Evolutionary conservation across 768 basidiomycete species (phyloP).

Genomic region (Rhizopogon vesiculosus): DNA sequence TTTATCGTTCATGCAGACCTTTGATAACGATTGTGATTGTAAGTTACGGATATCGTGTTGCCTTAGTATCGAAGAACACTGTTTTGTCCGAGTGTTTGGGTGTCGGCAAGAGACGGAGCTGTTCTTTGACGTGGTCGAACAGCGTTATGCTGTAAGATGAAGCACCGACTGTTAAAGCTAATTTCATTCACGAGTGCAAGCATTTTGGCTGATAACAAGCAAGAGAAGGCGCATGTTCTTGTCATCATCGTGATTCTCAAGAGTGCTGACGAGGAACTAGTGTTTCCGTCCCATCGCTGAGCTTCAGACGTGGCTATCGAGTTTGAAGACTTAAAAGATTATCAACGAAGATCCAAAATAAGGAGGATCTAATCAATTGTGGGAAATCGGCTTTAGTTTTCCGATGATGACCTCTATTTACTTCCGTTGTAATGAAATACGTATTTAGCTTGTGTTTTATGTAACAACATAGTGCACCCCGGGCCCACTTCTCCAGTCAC

Average conservation of each 20-base stretch:
- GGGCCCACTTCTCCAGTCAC: not conserved
- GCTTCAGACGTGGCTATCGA: not conserved
- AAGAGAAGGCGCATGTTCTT: not conserved
- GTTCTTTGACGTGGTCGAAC: not conserved
- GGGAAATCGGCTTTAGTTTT: too few species aligned
- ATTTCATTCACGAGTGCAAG: not conserved
- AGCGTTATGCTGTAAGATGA: slow-evolving; percentile 10
- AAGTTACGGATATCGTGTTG: not conserved
- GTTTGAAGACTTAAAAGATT: not conserved
- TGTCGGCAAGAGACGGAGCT: not conserved
- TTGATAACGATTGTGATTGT: not conserved
- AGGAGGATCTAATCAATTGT: too few species aligned
- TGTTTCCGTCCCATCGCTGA: not conserved
- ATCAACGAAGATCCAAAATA: not conserved
- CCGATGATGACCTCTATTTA: slow-evolving; percentile 2
- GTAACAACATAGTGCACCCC: slow-evolving; percentile 13
- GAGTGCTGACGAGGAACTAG: too few species aligned
- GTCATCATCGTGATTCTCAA: not conserved
- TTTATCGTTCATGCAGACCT: too few species aligned
- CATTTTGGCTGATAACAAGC: too few species aligned
- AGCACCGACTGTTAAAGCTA: not conserved
- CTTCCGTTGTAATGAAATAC: not conserved
- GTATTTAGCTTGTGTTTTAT: slow-evolving; percentile 15
- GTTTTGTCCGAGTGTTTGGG: not conserved
- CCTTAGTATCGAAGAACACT: too few species aligned